Conservation (phyloP, 2,329 filamentous ascomycete species). For the Biscogniauxia marginata region DNA sequence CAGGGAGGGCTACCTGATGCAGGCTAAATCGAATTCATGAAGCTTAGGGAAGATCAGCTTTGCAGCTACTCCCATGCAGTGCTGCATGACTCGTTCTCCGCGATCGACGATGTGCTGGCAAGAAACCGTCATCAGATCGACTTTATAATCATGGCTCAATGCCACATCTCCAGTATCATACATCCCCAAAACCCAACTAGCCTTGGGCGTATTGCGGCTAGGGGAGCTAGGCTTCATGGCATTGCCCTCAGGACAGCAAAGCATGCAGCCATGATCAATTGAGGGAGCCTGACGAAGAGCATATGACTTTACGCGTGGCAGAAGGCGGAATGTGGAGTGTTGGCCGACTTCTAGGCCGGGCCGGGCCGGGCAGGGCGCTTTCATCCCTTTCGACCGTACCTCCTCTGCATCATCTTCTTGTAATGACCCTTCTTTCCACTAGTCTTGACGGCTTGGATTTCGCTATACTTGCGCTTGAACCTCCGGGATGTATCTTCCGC, state of each 20-base stretch:
- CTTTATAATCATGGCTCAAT: not conserved
- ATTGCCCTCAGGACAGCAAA: not conserved
- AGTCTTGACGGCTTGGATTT: constrained; percentile 77
- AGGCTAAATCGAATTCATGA: not conserved
- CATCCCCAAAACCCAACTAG: not conserved
- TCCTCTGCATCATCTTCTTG: constrained; percentile 64
- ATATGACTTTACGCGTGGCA: not conserved
- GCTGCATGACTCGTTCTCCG: not conserved
- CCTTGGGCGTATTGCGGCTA: not conserved
- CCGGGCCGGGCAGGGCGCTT: constrained; percentile 34
- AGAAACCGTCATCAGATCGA: not conserved
- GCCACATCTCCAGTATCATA: not conserved
- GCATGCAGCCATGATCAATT: not conserved
- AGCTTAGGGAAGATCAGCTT: not conserved
- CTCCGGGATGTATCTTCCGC: constrained; percentile 63
- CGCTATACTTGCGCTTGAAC: constrained; percentile 84
- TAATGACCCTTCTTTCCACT: constrained; percentile 91
- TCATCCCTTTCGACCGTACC: constrained; percentile 33
- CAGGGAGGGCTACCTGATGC: not conserved
- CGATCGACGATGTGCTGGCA: not conserved
- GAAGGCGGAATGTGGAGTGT: not conserved
- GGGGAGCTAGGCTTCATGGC: not conserved
- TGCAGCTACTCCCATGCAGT: not conserved
- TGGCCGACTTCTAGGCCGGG: constrained; percentile 39
- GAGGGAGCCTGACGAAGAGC: not conserved